Base-by-base conservation (phyloP, 768 basidiomycete species). In the Boletus rubescentipes region DNA sequence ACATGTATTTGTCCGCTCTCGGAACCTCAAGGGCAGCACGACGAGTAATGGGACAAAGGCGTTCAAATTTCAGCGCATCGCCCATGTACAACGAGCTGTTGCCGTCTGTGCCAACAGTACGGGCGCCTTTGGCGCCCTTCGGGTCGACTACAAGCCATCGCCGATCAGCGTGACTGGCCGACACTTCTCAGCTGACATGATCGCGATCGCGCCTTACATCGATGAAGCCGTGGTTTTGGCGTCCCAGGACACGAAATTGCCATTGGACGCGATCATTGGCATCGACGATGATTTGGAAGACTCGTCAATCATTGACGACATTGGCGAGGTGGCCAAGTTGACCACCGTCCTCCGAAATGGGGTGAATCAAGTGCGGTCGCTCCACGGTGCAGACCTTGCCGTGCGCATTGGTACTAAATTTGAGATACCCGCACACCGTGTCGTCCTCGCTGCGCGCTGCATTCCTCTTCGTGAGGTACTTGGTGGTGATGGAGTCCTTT, bases 41-140 rank as follows among this genome's bases (percentile, higher is more conserved):
- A 68, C 55, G 47, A 63, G 62, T 23, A 58, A 39, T 41, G 69
- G 57, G 38, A 58, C 53, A 6, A 87, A 87, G 65, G 66, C 81
- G 1, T 81, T 81, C 75, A 93, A 87, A 72, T 96, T 93, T 67
- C 83, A 86, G 54, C 84, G 87, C 12, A 74, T 97, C 1, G 85
- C 89, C 0, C 84, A 83, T 60, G 73, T 97, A 1, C 95, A 98
- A 63, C 85, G 97, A n/a, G 84, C 88, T 26, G 81, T 87, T 26
- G 78, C 80, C 30, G 96, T 99, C 6, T 89, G 85, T 48, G 86
- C 90, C 12, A 97, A 91, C 60, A 85, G 82, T 59, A 86, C 90
- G 0, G 97, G 96, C 1, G 90, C 91, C 0, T 95, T 91, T 68
- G 93, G 85, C 3, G 95, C 91, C 2, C 74, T 98, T 32, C 79